Evolutionary conservation across 2,329 filamentous ascomycete genomes (phyloP), one percentile per base, ranked within the genome.

Genomic region (Sarocladium strictum): DNA sequence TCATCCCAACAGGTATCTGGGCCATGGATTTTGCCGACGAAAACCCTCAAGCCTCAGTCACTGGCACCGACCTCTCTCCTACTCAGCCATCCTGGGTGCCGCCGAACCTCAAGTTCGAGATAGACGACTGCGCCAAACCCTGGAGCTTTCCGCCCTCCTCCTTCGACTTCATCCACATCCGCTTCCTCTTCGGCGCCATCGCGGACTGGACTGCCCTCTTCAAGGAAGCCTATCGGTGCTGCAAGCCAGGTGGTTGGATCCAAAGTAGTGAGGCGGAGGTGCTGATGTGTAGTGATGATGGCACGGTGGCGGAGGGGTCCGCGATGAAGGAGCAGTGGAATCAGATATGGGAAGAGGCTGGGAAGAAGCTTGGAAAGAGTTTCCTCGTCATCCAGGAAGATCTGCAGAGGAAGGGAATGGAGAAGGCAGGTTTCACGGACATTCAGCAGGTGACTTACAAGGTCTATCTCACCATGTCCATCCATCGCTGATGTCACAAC

Each of bases 91-190:
- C 19, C 26, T 59, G 55, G 54, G 51, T 53, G 2, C 49, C 47
- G 2, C 43, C 45, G 9, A 55, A 58, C 26, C 32, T 57, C 14
- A 29, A 49, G 1, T 57, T 57, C 40, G 54, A 59, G 24, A 57
- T 58, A 21, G 54, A 55, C 9, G 54, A 55, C 41, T 62, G 61
- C 19, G 54, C 64, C 1, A 58, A 57, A 0, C 59, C 62, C 0
- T 85, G 82, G 81, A 70, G 78, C 0, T 64, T 58, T 57, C 56
- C 62, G n/a, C 61, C 66, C 2, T 62, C 74, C 41, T 61, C 74
- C 59, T 76, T 85, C 61, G 82, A 86, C 65, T 78, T 79, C 57
- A 76, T 87, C 56, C 83, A 85, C 65, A 75, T 79, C 2, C 75
- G 79, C 4, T 54, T 79, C 55, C 71, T 87, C 62, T 70, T 74